These are phyloP conservation scores for Paracoccidioides lutzii DNA, from an alignment of 2,329 filamentous ascomycete genomes.

Conservation along the genomic window DNA sequence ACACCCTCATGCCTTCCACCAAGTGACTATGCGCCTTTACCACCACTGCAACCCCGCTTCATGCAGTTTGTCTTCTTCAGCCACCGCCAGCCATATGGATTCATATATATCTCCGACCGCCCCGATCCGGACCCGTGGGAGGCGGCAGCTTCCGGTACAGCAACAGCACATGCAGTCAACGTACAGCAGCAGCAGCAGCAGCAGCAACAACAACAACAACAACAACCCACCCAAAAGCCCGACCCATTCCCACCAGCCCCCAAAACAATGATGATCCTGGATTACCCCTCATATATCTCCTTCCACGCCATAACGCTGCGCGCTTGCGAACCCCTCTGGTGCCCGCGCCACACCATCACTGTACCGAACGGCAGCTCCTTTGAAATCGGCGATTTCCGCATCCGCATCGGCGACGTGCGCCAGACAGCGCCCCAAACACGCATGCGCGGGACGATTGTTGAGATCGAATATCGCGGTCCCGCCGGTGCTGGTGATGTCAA, in stretches of 20 bases:
- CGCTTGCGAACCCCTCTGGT: constrained; percentile 32
- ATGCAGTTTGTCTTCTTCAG: constrained; percentile 32
- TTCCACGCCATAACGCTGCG: constrained; percentile 30
- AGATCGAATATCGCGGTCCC: constrained; percentile 32
- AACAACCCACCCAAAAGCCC: constrained; percentile 1
- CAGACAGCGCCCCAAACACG: constrained; percentile 27
- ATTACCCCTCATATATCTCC: constrained; percentile 21
- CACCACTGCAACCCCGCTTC: constrained; percentile 22
- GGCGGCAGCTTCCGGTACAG: background rate
- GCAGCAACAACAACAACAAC: background rate
- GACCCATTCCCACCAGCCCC: constrained; percentile 2
- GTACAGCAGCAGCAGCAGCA: background rate
- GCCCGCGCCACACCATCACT: constrained; percentile 26
- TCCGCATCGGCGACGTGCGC: constrained; percentile 31
- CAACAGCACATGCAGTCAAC: background rate
- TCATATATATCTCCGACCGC: constrained; percentile 28
- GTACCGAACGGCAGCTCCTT: constrained; percentile 27
- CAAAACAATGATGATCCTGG: constrained; percentile 30
- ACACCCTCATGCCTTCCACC: constrained; percentile 29
- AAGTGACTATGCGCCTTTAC: constrained; percentile 19
- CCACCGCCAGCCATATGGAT: constrained; percentile 29
- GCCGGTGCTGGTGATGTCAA: background rate
- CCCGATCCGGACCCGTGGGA: constrained; percentile 10
- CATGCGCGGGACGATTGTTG: constrained; percentile 31
- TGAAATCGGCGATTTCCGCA: constrained; percentile 31